A percentile compares a stretch with the other conserved stretches of the same genome.
These are phyloP conservation scores for Maudiozyma serrabonitensis DNA, from an alignment of 805 yeast species.

Conservation along the genomic window DNA sequence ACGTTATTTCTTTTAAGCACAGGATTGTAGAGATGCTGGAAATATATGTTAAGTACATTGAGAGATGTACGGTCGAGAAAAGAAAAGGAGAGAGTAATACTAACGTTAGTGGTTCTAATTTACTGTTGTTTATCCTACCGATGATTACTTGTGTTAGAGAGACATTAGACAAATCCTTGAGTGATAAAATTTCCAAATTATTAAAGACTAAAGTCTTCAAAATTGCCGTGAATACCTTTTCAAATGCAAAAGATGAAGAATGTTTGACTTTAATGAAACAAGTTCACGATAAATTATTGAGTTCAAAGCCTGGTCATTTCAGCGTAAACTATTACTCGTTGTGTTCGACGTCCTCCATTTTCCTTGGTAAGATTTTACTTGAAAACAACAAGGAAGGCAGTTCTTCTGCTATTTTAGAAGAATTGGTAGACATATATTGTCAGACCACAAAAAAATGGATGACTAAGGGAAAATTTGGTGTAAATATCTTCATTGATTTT, in stretches of 20 bases:
- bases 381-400: conserved; percentile 21
- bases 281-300: conserved; percentile 36
- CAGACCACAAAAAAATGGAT: conserved; percentile 56
- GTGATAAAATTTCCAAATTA: conserved; percentile 66
- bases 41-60: conserved; percentile 41
- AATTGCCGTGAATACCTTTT: conserved; percentile 26
- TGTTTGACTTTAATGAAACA: conserved; percentile 25
- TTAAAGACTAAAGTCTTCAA: conserved; percentile 53
- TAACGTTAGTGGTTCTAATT: conserved; percentile 18
- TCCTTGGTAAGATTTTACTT: conserved; percentile 48
- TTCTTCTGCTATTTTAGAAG: conserved; percentile 22
- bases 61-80: conserved; percentile 10
- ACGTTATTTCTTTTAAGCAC: conserved; percentile 67
- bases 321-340: conserved; percentile 43
- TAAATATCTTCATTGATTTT: conserved; percentile 55
- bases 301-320: conserved; percentile 29
- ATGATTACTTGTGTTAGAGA: conserved; percentile 49
- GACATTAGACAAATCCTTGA: conserved; percentile 62
- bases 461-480: conserved; percentile 18
- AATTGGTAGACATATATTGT: conserved; percentile 48
- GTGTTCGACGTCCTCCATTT: conserved; percentile 42
- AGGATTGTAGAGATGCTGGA: conserved; percentile 73
- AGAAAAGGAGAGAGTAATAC: conserved; percentile 1
- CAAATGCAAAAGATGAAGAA: conserved; percentile 13
- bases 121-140: conserved; percentile 40